These are phyloP conservation scores for Elsinoe batatas DNA, from an alignment of 2,329 filamentous ascomycete genomes.

Conservation along the genomic window DNA sequence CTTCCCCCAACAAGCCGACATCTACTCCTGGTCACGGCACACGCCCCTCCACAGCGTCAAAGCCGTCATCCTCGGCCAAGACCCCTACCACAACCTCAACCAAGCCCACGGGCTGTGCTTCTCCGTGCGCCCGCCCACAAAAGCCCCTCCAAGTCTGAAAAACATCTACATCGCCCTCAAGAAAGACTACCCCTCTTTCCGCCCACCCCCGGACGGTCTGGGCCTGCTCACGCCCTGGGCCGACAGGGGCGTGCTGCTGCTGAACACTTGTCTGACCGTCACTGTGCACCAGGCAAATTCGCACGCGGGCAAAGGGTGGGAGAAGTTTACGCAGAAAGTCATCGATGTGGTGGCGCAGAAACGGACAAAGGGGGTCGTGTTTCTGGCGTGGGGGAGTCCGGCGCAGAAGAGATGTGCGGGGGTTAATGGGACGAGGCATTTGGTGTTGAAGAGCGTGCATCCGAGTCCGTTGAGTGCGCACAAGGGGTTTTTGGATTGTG, in stretches of 20 bases:
- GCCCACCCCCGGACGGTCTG: slow-evolving; percentile 61
- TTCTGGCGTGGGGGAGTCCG: slow-evolving; percentile 84
- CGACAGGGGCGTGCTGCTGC: slow-evolving; percentile 78
- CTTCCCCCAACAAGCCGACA: slow-evolving; percentile 78
- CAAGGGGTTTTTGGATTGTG: slow-evolving; percentile 60
- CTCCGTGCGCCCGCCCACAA: slow-evolving; percentile 81
- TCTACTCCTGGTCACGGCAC: slow-evolving; percentile 95
- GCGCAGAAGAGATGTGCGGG: slow-evolving; percentile 69
- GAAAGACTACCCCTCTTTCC: slow-evolving; percentile 76
- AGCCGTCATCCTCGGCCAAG: slow-evolving; percentile 87
- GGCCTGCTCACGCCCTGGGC: slow-evolving; percentile 91
- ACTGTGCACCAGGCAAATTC: slow-evolving; percentile 79
- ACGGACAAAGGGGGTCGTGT: slow-evolving; percentile 74
- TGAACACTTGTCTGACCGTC: slow-evolving; percentile 93
- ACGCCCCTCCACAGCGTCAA: slow-evolving; percentile 84
- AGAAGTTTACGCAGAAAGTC: slow-evolving; percentile 80
- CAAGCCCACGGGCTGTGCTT: slow-evolving; percentile 96
- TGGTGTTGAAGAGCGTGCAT: slow-evolving; percentile 79
- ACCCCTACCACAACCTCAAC: slow-evolving; percentile 91
- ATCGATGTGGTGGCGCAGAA: slow-evolving; percentile 78
- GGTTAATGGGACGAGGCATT: slow-evolving; percentile 63
- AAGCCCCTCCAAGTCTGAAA: slow-evolving; percentile 75
- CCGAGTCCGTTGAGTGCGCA: slow-evolving; percentile 84
- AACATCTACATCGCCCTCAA: slow-evolving; percentile 89
- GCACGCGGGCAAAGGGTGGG: slow-evolving; percentile 83